A percentile compares a stretch with the other conserved stretches of the same genome.
Conservation (phyloP, 2,329 filamentous ascomycete species). For the Pleomassaria siparia region DNA sequence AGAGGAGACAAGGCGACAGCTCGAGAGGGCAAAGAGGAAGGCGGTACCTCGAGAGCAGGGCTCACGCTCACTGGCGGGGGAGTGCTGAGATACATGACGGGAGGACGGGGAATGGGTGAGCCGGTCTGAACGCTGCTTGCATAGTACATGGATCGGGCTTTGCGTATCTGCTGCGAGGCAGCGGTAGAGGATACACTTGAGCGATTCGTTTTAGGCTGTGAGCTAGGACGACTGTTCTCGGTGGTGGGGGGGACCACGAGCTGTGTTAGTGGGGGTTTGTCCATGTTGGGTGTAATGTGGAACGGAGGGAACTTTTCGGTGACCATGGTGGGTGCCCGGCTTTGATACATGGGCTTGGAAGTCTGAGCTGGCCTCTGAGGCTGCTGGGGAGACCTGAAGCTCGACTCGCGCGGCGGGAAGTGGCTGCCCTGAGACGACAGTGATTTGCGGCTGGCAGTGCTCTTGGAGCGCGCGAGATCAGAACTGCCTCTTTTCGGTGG, state of each 20-base stretch:
- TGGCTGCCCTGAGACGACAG: conserved; percentile 40
- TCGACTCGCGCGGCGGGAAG: conserved; percentile 38
- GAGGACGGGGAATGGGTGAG: conserved; percentile 37
- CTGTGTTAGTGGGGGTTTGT: conserved; percentile 22
- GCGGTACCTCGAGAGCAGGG: conserved; percentile 7
- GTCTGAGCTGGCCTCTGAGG: conserved; percentile 14
- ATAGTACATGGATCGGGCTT: conserved; percentile 43
- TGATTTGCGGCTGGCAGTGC: conserved; percentile 38
- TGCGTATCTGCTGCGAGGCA: conserved; percentile 39
- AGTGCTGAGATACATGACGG: conserved; percentile 34
- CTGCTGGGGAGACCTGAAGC: conserved; percentile 28
- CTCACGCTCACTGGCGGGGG: conserved; percentile 15
- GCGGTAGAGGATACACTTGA: conserved; percentile 26
- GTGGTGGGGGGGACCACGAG: conserved; percentile 22
- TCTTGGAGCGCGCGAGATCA: conserved; percentile 32
- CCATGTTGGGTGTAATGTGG: conserved; percentile 15
- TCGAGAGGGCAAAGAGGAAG: conserved; percentile 6
- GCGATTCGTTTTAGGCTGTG: conserved; percentile 27
- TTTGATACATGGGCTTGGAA: conserved; percentile 13
- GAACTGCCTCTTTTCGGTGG: conserved; percentile 16
- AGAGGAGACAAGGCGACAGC: conserved; percentile 21
- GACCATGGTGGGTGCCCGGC: conserved; percentile 11
- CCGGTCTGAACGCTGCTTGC: conserved; percentile 42
- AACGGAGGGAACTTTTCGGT: conserved; percentile 26
- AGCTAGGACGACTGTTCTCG: conserved; percentile 28